These are phyloP conservation scores for Hypomyces perniciosus DNA, from an alignment of 2,329 filamentous ascomycete genomes.

Conservation along the genomic window DNA sequence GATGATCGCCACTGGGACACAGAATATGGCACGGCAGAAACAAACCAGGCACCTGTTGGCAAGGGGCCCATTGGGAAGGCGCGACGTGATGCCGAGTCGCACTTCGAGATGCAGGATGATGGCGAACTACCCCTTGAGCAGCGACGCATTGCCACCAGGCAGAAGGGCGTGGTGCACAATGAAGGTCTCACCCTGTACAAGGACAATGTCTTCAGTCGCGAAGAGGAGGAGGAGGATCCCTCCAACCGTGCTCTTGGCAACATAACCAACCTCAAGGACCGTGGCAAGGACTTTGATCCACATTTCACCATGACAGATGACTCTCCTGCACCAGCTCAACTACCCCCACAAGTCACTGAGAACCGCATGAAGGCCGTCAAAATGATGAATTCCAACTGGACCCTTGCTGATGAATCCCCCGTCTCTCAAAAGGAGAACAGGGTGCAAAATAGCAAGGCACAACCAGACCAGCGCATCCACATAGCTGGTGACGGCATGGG, in stretches of 20 bases:
- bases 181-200: conserved; percentile 66
- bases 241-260: conserved; percentile 50
- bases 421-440: conserved; percentile 40
- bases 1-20: conserved; percentile 76
- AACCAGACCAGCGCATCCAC: conserved; percentile 25
- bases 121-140: conserved; percentile 50
- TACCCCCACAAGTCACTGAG: conserved; percentile 43
- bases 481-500: conserved; percentile 61
- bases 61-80: conserved; percentile 35
- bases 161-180: conserved; percentile 56
- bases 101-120: conserved; percentile 81
- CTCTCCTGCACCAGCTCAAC: conserved; percentile 44
- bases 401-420: conserved; percentile 49
- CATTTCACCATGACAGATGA: conserved; percentile 74
- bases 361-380: conserved; percentile 64
- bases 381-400: conserved; percentile 65
- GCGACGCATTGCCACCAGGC: conserved; percentile 37
- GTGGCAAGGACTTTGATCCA: conserved; percentile 67
- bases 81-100: conserved; percentile 71
- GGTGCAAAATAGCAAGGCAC: conserved; percentile 10
- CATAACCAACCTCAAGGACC: conserved; percentile 67
- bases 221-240: conserved; percentile 35
- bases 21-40: conserved; percentile 36
- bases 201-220: conserved; percentile 64
- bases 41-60: background rate